Evolutionary conservation across 441 rosid species (phyloP).

Genomic region (Jatropha multifida): DNA sequence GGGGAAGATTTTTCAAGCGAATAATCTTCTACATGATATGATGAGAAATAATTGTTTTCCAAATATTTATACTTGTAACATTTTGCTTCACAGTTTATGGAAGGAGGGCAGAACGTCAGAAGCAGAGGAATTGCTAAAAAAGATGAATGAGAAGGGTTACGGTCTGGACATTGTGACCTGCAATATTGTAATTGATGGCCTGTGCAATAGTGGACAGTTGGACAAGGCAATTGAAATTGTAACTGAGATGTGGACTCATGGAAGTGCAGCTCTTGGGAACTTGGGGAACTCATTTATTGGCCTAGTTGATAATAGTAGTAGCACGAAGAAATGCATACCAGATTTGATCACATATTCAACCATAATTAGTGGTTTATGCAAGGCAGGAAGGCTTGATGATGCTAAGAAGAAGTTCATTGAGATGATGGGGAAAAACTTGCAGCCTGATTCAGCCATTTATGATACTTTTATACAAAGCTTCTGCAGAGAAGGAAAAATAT

Average conservation of each 20-base stretch:
- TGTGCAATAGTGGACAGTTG: slow-evolving; percentile 69
- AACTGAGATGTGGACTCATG: slow-evolving; percentile 75
- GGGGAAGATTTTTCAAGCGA: slow-evolving; percentile 61
- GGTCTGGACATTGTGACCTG: slow-evolving; percentile 82
- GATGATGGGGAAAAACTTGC: slow-evolving; percentile 72
- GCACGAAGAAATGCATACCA: slow-evolving; percentile 66
- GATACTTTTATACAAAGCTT: slow-evolving; percentile 69
- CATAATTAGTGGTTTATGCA: slow-evolving; percentile 70
- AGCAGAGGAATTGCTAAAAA: slow-evolving; percentile 83
- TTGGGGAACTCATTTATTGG: slow-evolving; percentile 72
- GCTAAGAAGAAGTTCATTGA: slow-evolving; percentile 76
- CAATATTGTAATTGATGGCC: slow-evolving; percentile 82
- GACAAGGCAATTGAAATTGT: slow-evolving; percentile 87
- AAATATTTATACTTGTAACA: slow-evolving; percentile 75
- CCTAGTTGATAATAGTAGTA: slow-evolving; percentile 61
- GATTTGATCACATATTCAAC: slow-evolving; percentile 79
- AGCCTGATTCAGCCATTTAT: slow-evolving; percentile 73
- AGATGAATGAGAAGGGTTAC: slow-evolving; percentile 83
- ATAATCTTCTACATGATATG: slow-evolving; percentile 73
- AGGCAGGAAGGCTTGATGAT: slow-evolving; percentile 75
- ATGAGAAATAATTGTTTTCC: slow-evolving; percentile 60
- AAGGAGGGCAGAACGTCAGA: slow-evolving; percentile 66
- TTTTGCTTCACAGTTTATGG: slow-evolving; percentile 85
- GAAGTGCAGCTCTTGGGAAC: slow-evolving; percentile 90
- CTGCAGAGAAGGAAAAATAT: slow-evolving; percentile 86